Base-by-base conservation (phyloP, 2,329 filamentous ascomycete genomes). In the Albophoma yamanashiensis region DNA sequence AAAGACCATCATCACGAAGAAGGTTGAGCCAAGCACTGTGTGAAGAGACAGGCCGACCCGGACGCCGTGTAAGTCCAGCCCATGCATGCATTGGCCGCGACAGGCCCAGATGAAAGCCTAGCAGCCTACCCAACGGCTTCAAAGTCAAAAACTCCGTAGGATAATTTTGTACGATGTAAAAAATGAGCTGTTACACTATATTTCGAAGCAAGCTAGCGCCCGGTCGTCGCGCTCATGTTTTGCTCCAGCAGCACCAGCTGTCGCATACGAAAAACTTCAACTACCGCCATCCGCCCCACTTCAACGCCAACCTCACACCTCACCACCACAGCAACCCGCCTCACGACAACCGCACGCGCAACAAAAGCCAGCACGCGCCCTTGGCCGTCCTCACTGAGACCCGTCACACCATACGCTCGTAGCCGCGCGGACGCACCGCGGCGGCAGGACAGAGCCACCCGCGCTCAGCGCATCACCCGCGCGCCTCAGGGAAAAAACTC, bases 201-300 rank as follows among this genome's bases (percentile, higher is more conserved):
- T 12, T 53, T 53, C 14, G 31, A 12, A 22, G 50, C 27, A 12
- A 14, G 15, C 50, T 14, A 36, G 50, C 3, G 27, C 15, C 17
- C 11, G 17, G 27, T 34, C 27, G 27, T 31, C 31, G 20, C 50
- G 9, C 50, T 36, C 50, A 36, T n/a, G 31, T 20, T 27, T 12
- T 53, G 50, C 8, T n/a, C 50, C 50, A n/a, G n/a, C 8, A 11
- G 17, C 27, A 12, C 27, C 15, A 34, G 47, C 47, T 34, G 27
- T 34, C 27, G 17, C 27, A 17, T 53, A 58, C 67, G 62, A 66
- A 70, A 70, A 70, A 66, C 66, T 68, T 62, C 65, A 67, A 60
- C 59, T 60, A n/a, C 6, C 14, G 52, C 22, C 58, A 42, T n/a
- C 14, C 20, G 65, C 67, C 67, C 69, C 69, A 70, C 69, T 61